Base-by-base conservation (phyloP, 805 yeast genomes). In the Starmerella vitae region DNA sequence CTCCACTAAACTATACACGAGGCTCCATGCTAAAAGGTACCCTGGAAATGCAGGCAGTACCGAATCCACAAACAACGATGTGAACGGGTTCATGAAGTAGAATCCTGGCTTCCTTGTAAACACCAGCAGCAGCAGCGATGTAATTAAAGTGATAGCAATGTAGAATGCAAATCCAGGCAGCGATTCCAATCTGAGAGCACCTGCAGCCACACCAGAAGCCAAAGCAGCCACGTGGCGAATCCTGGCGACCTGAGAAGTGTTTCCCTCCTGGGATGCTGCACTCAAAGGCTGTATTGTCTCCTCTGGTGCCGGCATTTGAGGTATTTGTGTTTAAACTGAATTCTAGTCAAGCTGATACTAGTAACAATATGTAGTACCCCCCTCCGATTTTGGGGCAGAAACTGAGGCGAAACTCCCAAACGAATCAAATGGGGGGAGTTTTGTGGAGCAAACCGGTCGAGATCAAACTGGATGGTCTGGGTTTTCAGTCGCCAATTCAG, bases 161-260 rank as follows among this genome's bases (percentile, higher is more conserved):
- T 70, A 72, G 49, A 68, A 64, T 2, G 53, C 44, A 41, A 74
- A 60, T 12, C 80, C 80, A 15, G 57, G 31, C 17, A 63, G 42
- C 3, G 76, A 66, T 43, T 72, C 71, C 19, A 73, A 57, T 41
- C 66, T 66, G 21, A 74, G 51, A 22, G 73, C 65, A 4, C 80
- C 81, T 13, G 74, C 72, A 15, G 68, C 68, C 3, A 68, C 51
- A 12, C 81, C 81, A 22, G 63, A 59, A 2, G 66, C 58, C 20
- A 74, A 57, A 5, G 74, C 64, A 3, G 69, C 60, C n/a, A 67
- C 53, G 46, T 72, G 75, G 33, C 70, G 64, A 2, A 68, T 42
- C 14, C 41, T 26, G 5, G 32, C 14, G 14, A 53, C 27, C 13
- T 35, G 15, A 28, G 36, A 22, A 13, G 24, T 32, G 26, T 50